A percentile compares a stretch with the other conserved stretches of the same genome.
phyloP scores from a whole-genome alignment of 2,329 filamentous ascomycete species.

The Pochonia chlamydosporia region DNA sequence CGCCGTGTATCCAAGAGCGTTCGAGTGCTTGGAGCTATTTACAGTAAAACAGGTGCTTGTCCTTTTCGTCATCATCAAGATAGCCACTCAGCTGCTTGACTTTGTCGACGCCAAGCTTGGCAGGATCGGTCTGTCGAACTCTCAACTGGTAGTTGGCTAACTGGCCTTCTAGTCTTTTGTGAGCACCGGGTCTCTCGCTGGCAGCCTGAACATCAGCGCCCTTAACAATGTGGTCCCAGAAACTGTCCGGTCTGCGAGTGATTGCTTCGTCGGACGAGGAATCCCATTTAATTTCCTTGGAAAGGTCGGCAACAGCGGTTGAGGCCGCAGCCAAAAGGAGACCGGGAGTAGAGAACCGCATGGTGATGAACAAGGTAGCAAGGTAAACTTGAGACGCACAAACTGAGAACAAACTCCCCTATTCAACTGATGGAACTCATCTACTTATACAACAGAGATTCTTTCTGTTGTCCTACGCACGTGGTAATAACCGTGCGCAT shows the following conservation, averaged over 20 bases:
- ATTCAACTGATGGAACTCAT: too few relatives aligned
- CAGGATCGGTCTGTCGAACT: conserved; percentile 83
- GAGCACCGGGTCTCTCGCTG: conserved; percentile 3
- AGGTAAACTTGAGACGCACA: too few relatives aligned
- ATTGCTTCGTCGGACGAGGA: not conserved
- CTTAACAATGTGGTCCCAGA: conserved; percentile 88
- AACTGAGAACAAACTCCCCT: too few relatives aligned
- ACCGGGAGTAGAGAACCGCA: not conserved
- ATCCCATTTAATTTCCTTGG: not conserved
- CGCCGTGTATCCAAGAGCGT: not conserved
- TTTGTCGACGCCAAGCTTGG: conserved; percentile 74
- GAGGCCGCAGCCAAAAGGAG: conserved; percentile 2
- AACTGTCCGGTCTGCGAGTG: conserved; percentile 62
- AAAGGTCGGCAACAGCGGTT: not conserved
- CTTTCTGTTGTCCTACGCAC: too few relatives aligned
- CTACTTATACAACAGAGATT: too few relatives aligned
- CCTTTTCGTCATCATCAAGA: conserved; percentile 88
- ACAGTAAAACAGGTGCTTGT: conserved; percentile 99
- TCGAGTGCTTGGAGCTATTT: conserved; percentile 30
- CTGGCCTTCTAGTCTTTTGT: conserved; percentile 69
- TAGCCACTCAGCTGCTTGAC: conserved; percentile 99
- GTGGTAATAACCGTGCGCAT: too few relatives aligned
- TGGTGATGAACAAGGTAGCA: too few relatives aligned
- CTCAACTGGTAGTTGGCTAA: conserved; percentile 83
- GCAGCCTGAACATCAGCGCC: conserved; percentile 76